These are phyloP conservation scores for Trichoderma gracile DNA, from an alignment of 2,329 filamentous ascomycete genomes.

Conservation along the genomic window DNA sequence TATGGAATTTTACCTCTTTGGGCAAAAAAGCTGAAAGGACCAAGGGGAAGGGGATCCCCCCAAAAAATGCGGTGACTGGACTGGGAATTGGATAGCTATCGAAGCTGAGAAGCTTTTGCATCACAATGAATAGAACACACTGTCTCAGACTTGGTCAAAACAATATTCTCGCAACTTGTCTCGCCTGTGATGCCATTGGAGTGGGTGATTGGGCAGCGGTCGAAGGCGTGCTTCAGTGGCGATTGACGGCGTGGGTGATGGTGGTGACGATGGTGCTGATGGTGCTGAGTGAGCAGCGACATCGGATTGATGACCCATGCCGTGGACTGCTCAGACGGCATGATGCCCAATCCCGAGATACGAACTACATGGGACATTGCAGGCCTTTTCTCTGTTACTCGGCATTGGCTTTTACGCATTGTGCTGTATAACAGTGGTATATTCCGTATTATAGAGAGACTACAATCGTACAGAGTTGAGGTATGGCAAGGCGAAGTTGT, in stretches of 20 bases:
- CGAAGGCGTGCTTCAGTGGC: slow-evolving; percentile 2
- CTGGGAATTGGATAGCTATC: slow-evolving; percentile 18
- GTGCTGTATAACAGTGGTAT: no score
- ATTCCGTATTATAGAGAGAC: no score
- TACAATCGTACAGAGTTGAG: no score
- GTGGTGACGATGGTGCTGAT: not conserved
- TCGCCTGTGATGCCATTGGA: slow-evolving; percentile 8
- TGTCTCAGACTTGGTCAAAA: slow-evolving; percentile 21
- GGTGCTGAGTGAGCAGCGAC: slow-evolving; percentile 7
- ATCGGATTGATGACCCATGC: slow-evolving; percentile 12
- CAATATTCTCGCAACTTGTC: not conserved
- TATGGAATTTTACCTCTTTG: slow-evolving; percentile 13
- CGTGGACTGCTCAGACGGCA: not conserved
- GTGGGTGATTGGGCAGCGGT: not conserved
- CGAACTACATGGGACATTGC: not conserved
- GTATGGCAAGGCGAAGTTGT: no score
- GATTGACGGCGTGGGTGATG: not conserved
- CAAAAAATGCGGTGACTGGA: not conserved
- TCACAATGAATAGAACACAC: slow-evolving; percentile 20
- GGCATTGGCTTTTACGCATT: no score
- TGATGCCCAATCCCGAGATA: slow-evolving; percentile 2
- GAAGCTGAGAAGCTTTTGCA: slow-evolving; percentile 11
- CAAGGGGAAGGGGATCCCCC: not conserved
- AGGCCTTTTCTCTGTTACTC: no score
- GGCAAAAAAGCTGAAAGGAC: not conserved